These are phyloP conservation scores for Nicotiana benthamiana DNA, from an alignment of 257 asterid species.

Conservation along the genomic window DNA sequence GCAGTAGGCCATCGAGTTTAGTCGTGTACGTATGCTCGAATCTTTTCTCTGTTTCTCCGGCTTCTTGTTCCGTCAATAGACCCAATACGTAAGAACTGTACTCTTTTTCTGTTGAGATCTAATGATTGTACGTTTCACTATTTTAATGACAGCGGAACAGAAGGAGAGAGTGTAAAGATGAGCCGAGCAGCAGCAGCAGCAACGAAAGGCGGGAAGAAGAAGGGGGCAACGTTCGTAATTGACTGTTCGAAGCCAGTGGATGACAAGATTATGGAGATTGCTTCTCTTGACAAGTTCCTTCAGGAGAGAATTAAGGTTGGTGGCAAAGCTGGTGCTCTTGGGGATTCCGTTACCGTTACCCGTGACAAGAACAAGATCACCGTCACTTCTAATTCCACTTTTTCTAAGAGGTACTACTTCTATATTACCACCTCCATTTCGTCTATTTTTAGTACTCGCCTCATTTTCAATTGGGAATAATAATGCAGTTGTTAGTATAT, in stretches of 20 bases:
- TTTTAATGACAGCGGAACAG: neutral
- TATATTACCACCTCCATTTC: neutral
- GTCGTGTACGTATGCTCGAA: neutral
- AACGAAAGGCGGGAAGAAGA: constrained; percentile 66
- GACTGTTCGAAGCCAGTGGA: constrained; percentile 38
- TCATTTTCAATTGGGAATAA: constrained; percentile 13
- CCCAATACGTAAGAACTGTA: too few relatives aligned
- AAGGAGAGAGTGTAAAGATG: constrained; percentile 28
- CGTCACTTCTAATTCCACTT: constrained; percentile 37
- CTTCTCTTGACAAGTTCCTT: constrained; percentile 54
- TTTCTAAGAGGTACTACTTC: constrained; percentile 44
- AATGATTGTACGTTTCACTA: constrained; percentile 6
- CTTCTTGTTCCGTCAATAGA: too few relatives aligned
- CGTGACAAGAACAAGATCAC: constrained; percentile 56
- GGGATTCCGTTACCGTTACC: constrained; percentile 41
- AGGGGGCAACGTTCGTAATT: constrained; percentile 35
- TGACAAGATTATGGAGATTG: constrained; percentile 60
- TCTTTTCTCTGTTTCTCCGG: neutral
- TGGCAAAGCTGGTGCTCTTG: constrained; percentile 60
- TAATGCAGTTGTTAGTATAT: neutral
- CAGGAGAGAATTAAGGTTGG: constrained; percentile 65
- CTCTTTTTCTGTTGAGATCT: neutral
- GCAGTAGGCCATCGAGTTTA: neutral
- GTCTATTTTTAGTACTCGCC: constrained; percentile 5
- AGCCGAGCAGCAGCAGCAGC: constrained; percentile 45